Conservation (phyloP, 108 stramenopile genomes). For the Conticribra weissflogii region DNA sequence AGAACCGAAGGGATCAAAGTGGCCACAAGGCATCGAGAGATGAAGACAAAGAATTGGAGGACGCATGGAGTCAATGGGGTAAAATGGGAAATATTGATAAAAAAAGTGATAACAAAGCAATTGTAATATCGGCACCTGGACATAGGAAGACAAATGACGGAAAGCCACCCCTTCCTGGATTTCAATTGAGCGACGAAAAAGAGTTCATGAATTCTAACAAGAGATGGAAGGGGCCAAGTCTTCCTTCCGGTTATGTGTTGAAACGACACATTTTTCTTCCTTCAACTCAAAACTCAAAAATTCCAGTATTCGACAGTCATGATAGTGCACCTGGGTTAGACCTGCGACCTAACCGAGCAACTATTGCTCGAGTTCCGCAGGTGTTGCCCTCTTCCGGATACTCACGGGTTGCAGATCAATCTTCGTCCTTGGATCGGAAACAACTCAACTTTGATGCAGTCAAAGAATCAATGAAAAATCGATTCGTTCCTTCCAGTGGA, state of each 20-base stretch:
- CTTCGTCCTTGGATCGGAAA: constrained; percentile 32
- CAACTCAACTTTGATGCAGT: constrained; percentile 48
- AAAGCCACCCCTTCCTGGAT: constrained; percentile 43
- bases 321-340: constrained; percentile 43
- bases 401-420: neutral
- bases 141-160: constrained; percentile 31
- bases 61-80: constrained; percentile 51
- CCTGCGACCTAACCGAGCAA: constrained; percentile 1
- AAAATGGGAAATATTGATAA: constrained; percentile 7
- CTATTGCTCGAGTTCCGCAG: constrained; percentile 14
- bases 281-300: neutral
- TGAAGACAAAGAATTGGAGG: constrained; percentile 20
- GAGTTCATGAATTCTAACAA: neutral
- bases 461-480: constrained; percentile 51
- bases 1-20: neutral
- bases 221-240: constrained; percentile 41
- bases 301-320: constrained; percentile 1
- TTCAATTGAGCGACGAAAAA: constrained; percentile 18
- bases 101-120: too few species aligned
- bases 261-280: constrained; percentile 39
- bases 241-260: constrained; percentile 44
- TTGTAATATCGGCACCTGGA: neutral
- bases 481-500: constrained; percentile 35
- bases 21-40: neutral
- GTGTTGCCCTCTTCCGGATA: constrained; percentile 22